Percentiles rank a stretch among this genome's conserved stretches.
These are phyloP conservation scores for Ambispora gerdemannii DNA, from an alignment of 192 early-diverging fungal genomes.

Conservation along the genomic window DNA sequence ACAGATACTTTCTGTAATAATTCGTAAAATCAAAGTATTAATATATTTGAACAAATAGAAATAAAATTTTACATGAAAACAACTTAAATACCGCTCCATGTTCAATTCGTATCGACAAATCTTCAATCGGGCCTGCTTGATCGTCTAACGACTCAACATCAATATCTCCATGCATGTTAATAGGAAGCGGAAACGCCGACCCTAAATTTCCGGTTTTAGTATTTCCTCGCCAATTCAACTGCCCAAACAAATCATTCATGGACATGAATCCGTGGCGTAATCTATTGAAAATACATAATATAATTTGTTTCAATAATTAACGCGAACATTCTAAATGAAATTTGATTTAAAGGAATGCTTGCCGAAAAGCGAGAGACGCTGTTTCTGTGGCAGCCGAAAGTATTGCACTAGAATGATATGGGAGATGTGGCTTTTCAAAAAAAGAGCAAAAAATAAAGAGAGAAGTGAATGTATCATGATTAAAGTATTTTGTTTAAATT, in stretches of 20 bases:
- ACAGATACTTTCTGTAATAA: not conserved
- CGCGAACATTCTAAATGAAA: not conserved
- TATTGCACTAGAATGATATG: slow-evolving; percentile 57
- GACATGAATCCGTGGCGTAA: slow-evolving; percentile 24
- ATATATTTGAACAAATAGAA: not conserved
- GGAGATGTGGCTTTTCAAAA: slow-evolving; percentile 32
- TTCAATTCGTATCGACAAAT: not conserved
- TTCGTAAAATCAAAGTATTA: not conserved
- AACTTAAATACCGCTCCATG: not conserved
- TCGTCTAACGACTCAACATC: not conserved
- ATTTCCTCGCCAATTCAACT: slow-evolving; percentile 46
- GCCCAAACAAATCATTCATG: slow-evolving; percentile 38
- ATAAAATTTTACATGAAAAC: not conserved
- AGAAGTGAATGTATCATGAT: not conserved
- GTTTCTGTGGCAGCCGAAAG: slow-evolving; percentile 54
- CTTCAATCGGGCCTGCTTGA: not conserved
- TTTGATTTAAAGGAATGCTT: not conserved
- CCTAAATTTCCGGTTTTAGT: slow-evolving; percentile 42
- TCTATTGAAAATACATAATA: slow-evolving; percentile 24
- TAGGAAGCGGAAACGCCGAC: slow-evolving; percentile 39
- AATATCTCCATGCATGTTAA: slow-evolving; percentile 27
- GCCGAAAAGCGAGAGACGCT: slow-evolving; percentile 43
- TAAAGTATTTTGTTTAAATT: slow-evolving; percentile 36
- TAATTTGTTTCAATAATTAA: not conserved
- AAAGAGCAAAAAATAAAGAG: not conserved